Base-by-base conservation (phyloP, 805 yeast genomes). In the Grigorovia transvaalensis region DNA sequence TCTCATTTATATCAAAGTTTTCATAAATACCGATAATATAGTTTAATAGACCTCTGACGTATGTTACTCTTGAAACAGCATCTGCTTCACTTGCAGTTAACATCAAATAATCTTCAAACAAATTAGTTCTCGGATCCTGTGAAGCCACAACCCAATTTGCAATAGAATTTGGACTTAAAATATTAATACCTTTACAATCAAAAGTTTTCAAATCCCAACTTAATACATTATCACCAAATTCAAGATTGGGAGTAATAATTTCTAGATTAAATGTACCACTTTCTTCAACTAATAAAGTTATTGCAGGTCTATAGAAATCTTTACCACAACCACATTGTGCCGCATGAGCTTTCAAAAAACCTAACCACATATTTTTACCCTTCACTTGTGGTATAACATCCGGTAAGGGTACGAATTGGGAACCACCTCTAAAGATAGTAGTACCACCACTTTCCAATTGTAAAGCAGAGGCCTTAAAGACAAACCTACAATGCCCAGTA, bases 61-160 rank as follows among this genome's bases (percentile, higher is more conserved):
- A 64, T 13, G 72, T 55, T 11, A 71, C 54, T 53, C 69, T 66
- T 18, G 71, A 67, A 50, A 64, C 67, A 4, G 65, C 47, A 54
- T 72, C 75, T 0, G 75, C 66, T 52, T 73, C 75, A 51, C 73
- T 70, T 18, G 72, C 44, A 0, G 74, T 62, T 20, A 73, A 54
- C 2, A 68, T 71, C 70, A 74, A 54, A 50, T 67, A 63, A 59
- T 74, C 77, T 19, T 68, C 66, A 53, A 46, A 58, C 35, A 46
- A 15, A 33, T 55, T 49, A 4, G 55, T 55, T 33, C 45, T 44
- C 8, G 52, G 49, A 46, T 55, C 56, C 44, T 57, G 61, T 7
- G 51, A 45, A 19, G 52, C 51, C 12, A 58, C 51, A 23, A 53
- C 56, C 63, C 61, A 59, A 20, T 50, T 51, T 11, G 50, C 50